Evolutionary conservation across 2,329 filamentous ascomycete species (phyloP).

Genomic region (Alternaria sp.): DNA sequence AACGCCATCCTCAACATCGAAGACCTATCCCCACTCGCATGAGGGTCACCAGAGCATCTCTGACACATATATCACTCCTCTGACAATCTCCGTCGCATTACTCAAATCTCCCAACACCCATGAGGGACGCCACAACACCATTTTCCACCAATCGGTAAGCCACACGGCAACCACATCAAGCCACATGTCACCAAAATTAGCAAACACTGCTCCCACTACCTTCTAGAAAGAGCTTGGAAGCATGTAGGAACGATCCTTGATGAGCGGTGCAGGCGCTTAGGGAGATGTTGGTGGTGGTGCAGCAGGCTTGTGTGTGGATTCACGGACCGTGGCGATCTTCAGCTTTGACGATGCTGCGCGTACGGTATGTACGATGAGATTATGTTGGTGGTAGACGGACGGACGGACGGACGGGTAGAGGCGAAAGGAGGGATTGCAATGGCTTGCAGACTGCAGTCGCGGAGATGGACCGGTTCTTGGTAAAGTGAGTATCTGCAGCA

Average conservation of each 20-base stretch:
- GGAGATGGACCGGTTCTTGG: conserved; percentile 9
- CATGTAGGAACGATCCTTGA: background rate
- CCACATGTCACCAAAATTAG: background rate
- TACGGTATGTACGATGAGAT: background rate
- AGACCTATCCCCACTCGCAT: background rate
- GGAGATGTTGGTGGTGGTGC: conserved; percentile 1
- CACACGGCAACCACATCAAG: background rate
- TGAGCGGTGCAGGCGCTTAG: background rate
- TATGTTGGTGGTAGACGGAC: conserved; percentile 1
- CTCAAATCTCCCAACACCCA: background rate
- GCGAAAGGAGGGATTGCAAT: conserved; percentile 6
- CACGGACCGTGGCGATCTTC: conserved; percentile 1
- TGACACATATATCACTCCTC: background rate
- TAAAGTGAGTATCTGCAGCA: background rate
- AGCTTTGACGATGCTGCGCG: background rate
- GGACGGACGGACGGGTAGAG: conserved; percentile 6
- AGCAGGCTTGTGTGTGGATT: background rate
- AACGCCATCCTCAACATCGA: background rate
- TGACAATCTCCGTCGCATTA: background rate
- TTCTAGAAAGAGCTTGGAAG: conserved; percentile 1
- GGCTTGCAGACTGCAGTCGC: conserved; percentile 11
- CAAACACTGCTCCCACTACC: background rate
- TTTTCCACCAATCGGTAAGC: conserved; percentile 14
- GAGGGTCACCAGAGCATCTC: background rate
- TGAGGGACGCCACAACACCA: background rate